Evolutionary conservation across 139 green algal species (phyloP).

Genomic region (Ostreobium quekettii): DNA sequence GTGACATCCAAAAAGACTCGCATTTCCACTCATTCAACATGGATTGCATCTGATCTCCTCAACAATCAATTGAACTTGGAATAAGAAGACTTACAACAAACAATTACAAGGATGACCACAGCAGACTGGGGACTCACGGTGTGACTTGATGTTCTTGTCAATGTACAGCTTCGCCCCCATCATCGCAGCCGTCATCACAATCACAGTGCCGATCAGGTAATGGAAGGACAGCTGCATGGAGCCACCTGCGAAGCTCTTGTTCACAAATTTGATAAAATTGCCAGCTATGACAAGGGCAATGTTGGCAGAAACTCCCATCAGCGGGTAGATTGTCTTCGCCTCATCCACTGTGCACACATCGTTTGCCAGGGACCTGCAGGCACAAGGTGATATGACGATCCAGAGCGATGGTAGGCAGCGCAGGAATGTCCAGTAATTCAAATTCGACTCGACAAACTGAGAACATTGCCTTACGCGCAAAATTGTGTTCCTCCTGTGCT

Average conservation of each 20-base stretch:
- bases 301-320: constrained; percentile 75
- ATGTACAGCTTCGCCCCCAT: constrained; percentile 43
- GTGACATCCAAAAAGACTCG: too few relatives aligned
- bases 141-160: constrained; percentile 20
- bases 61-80: too few relatives aligned
- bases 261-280: constrained; percentile 55
- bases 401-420: too few relatives aligned
- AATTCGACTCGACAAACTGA: too few relatives aligned
- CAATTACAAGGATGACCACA: too few relatives aligned
- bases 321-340: constrained; percentile 66
- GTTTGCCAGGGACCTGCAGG: constrained; percentile 33
- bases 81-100: too few relatives aligned
- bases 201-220: constrained; percentile 45
- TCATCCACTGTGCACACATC: constrained; percentile 48
- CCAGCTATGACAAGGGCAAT: constrained; percentile 51
- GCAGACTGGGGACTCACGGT: neutral
- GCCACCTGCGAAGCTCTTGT: constrained; percentile 21
- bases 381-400: too few relatives aligned
- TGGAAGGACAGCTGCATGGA: constrained; percentile 33
- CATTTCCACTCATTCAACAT: too few relatives aligned
- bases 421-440: too few relatives aligned
- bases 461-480: too few relatives aligned
- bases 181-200: constrained; percentile 49
- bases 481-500: too few relatives aligned
- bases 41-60: too few relatives aligned